Percentiles rank a stretch among this genome's conserved stretches.
phyloP scores from a whole-genome alignment of 2,329 filamentous ascomycete genomes.

The Neopestalotiopsis sp. region DNA sequence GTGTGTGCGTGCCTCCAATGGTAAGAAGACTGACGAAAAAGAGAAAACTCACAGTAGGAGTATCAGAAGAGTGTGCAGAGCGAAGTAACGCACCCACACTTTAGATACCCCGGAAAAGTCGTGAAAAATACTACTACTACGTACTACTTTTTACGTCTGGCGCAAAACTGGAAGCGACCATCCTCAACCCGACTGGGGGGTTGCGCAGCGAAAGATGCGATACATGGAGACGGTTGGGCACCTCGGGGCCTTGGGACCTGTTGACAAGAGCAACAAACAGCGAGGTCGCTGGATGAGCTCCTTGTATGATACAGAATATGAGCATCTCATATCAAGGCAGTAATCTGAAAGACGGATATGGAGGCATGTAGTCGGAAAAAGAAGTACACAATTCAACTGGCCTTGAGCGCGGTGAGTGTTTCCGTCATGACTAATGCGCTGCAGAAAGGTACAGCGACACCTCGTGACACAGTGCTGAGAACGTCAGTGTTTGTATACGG shows the following conservation, averaged over 20 bases:
- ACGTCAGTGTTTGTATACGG: not conserved
- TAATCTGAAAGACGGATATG: not conserved
- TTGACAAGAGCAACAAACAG: slow-evolving; percentile 4
- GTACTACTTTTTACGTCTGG: not conserved
- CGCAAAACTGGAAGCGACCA: not conserved
- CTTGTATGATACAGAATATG: not conserved
- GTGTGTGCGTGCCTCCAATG: slow-evolving; percentile 19
- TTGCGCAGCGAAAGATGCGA: slow-evolving; percentile 2
- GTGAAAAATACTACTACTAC: not conserved
- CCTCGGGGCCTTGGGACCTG: slow-evolving; percentile 19
- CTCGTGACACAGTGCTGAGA: not conserved
- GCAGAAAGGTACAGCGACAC: not conserved
- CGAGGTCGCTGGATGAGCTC: not conserved
- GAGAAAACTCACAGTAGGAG: slow-evolving; percentile 22
- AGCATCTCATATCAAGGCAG: not conserved
- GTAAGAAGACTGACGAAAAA: slow-evolving; percentile 36
- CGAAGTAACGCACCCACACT: slow-evolving; percentile 6
- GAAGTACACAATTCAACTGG: no score
- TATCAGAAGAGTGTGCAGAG: slow-evolving; percentile 19
- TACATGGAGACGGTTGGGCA: not conserved
- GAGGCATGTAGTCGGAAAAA: not conserved
- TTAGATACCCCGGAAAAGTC: not conserved
- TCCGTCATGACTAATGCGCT: not conserved
- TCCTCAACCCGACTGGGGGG: not conserved
- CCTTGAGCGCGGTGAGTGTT: not conserved